phyloP scores from a whole-genome alignment of 2,329 filamentous ascomycete species.

The Sporothrix sp. region DNA sequence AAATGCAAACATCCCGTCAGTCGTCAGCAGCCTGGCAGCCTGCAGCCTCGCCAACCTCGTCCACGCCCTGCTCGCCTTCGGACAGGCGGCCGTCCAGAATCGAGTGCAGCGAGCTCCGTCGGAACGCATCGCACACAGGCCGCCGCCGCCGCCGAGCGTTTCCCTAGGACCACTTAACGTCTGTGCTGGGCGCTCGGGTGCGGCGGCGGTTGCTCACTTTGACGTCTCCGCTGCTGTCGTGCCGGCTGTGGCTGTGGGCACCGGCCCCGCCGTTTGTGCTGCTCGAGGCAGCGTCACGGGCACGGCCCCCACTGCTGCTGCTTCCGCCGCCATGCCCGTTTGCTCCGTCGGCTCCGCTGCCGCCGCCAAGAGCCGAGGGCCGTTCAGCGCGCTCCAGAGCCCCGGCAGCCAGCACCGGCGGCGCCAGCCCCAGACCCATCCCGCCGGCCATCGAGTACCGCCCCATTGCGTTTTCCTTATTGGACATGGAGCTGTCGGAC shows the following conservation, averaged over 20 bases:
- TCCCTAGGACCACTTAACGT: slow-evolving; percentile 18
- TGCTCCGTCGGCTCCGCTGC: neutral
- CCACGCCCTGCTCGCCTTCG: neutral
- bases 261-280: neutral
- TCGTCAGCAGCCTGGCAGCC: no score
- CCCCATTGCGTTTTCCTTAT: slow-evolving; percentile 19
- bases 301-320: neutral
- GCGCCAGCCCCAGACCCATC: neutral
- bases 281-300: neutral
- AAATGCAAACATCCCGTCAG: neutral
- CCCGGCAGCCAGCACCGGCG: neutral
- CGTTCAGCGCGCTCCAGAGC: slow-evolving; percentile 8
- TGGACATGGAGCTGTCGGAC: slow-evolving; percentile 20
- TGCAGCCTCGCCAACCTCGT: neutral
- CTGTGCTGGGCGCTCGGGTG: slow-evolving; percentile 15
- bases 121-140: neutral
- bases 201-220: slow-evolving; percentile 13
- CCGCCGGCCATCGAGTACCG: slow-evolving; percentile 8
- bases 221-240: slow-evolving; percentile 5
- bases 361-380: slow-evolving; percentile 13
- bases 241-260: neutral
- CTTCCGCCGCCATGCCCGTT: neutral
- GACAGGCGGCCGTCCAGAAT: neutral
- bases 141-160: slow-evolving; percentile 4
- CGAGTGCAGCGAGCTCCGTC: neutral